These are phyloP conservation scores for Melanogaster broomeanus DNA, from an alignment of 768 basidiomycete genomes.

Conservation along the genomic window DNA sequence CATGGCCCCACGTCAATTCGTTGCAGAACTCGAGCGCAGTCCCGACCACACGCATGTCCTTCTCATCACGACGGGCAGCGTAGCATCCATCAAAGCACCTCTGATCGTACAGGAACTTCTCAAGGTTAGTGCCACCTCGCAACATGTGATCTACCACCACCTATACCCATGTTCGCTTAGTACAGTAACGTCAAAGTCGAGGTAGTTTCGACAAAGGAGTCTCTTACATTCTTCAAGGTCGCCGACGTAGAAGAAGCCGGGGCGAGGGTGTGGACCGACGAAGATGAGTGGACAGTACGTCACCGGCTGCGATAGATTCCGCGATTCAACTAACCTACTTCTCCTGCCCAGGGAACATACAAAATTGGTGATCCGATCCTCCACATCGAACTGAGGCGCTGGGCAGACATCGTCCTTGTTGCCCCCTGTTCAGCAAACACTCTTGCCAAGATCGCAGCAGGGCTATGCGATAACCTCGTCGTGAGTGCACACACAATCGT, in stretches of 20 bases:
- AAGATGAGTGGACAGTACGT: conserved; percentile 90
- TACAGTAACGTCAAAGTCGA: conserved; percentile 75
- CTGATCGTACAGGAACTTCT: conserved; percentile 82
- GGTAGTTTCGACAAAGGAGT: conserved; percentile 78
- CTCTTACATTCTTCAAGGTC: conserved; percentile 74
- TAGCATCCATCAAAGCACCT: conserved; percentile 92
- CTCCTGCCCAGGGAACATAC: conserved; percentile 55
- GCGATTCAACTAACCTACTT: background rate
- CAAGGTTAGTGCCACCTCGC: conserved; percentile 47
- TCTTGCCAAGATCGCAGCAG: conserved; percentile 87
- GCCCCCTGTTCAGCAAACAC: conserved; percentile 98
- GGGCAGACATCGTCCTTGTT: conserved; percentile 95
- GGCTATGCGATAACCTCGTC: conserved; percentile 89
- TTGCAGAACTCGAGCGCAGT: conserved; percentile 28
- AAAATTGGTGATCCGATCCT: conserved; percentile 89
- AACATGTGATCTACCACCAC: background rate
- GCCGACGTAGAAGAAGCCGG: conserved; percentile 51
- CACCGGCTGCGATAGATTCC: background rate
- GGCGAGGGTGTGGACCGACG: conserved; percentile 81
- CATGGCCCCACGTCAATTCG: conserved; percentile 17
- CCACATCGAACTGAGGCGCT: conserved; percentile 91
- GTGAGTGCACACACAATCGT: conserved; percentile 36
- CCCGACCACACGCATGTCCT: conserved; percentile 57
- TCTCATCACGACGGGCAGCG: conserved; percentile 90
- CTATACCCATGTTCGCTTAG: conserved; percentile 42